Conservation (phyloP, 306 rosid genomes). For the Trichosanthes cucumerina region DNA sequence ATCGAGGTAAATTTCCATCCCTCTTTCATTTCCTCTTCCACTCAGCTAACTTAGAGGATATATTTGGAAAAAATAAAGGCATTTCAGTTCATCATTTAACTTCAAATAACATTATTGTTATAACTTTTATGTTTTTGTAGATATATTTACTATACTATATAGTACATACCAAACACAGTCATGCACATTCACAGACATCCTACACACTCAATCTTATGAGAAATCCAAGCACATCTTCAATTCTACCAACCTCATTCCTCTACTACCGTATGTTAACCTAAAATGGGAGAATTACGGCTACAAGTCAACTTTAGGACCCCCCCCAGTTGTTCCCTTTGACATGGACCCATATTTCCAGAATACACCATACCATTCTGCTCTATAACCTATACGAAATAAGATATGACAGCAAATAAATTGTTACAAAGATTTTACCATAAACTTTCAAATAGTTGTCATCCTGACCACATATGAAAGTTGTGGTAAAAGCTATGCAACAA, state of each 20-base stretch:
- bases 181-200: background rate
- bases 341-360: background rate
- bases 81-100: background rate
- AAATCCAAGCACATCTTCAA: background rate
- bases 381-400: background rate
- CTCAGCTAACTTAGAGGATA: background rate
- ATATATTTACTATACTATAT: background rate
- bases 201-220: background rate
- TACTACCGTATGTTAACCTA: background rate
- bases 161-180: background rate
- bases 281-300: background rate
- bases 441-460: background rate
- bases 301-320: background rate
- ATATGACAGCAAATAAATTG: background rate
- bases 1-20: background rate
- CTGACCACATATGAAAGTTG: background rate
- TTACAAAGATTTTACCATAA: background rate
- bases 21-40: background rate
- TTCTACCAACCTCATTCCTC: background rate
- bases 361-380: background rate
- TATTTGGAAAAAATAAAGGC: background rate
- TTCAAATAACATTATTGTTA: background rate
- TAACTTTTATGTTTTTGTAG: background rate
- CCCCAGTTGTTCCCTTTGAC: background rate
- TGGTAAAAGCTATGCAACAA: background rate